phyloP scores from a whole-genome alignment of 1,139 yeast genomes.

The Yamadazyma spencermartinsiae region DNA sequence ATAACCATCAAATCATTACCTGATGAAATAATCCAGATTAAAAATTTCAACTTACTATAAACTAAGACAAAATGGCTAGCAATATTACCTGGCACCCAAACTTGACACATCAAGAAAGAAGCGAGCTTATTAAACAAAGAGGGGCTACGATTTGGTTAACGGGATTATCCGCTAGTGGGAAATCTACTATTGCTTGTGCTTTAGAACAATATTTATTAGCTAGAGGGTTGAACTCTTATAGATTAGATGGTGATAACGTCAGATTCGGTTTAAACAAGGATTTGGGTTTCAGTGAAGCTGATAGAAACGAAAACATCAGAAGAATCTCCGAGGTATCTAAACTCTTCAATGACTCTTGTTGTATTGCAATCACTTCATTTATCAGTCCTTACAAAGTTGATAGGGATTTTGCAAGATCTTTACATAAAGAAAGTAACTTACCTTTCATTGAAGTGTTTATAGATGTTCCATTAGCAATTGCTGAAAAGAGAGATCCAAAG shows the following conservation, averaged over 20 bases:
- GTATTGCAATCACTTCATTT: constrained; percentile 84
- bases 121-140: constrained; percentile 67
- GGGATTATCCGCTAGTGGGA: constrained; percentile 93
- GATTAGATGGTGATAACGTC: constrained; percentile 93
- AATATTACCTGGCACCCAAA: constrained; percentile 96
- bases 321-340: constrained; percentile 91
- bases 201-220: constrained; percentile 78
- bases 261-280: constrained; percentile 94
- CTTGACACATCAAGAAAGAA: constrained; percentile 79
- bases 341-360: constrained; percentile 86
- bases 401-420: constrained; percentile 79
- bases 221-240: constrained; percentile 69
- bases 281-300: constrained; percentile 86
- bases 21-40: neutral
- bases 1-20: neutral
- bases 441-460: constrained; percentile 90
- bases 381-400: constrained; percentile 88
- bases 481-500: constrained; percentile 96
- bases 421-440: constrained; percentile 71
- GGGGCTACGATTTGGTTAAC: constrained; percentile 96
- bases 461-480: constrained; percentile 90
- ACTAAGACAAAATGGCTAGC: constrained; percentile 64
- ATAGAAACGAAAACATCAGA: constrained; percentile 91
- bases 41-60: neutral
- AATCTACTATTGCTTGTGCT: constrained; percentile 93